phyloP scores from a whole-genome alignment of 257 asterid genomes.

The Solanum chiquidenum region DNA sequence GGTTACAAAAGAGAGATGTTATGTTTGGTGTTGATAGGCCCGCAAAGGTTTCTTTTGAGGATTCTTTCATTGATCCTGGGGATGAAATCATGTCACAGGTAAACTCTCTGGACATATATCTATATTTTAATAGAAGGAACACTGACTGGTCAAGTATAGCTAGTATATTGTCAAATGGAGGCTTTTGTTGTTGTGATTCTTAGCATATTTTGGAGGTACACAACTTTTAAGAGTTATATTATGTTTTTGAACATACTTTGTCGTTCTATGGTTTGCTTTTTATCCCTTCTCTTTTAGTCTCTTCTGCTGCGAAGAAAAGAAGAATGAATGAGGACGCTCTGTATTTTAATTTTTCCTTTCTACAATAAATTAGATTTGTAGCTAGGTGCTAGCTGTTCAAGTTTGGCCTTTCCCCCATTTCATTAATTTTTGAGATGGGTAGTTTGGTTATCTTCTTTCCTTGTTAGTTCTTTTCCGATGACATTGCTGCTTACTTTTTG shows the following conservation, averaged over 20 bases:
- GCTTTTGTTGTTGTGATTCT: neutral
- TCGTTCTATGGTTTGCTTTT: neutral
- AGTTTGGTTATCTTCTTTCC: neutral
- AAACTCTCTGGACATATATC: constrained; percentile 16
- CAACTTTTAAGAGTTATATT: neutral
- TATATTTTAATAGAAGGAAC: neutral
- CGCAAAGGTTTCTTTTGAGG: constrained; percentile 97
- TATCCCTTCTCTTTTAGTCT: neutral
- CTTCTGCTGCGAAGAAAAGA: neutral
- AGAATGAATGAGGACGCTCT: neutral
- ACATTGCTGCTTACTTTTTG: neutral
- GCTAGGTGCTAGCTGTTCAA: neutral
- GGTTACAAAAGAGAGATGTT: constrained; percentile 85
- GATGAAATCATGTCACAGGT: constrained; percentile 99
- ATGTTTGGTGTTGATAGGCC: constrained; percentile 85
- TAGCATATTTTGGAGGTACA: neutral
- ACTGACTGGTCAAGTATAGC: neutral
- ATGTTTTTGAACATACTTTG: neutral
- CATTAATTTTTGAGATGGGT: neutral
- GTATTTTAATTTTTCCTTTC: neutral
- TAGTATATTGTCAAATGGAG: neutral
- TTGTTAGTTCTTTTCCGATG: neutral
- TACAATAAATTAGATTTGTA: neutral
- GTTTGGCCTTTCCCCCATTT: neutral
- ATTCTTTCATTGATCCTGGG: constrained; percentile 94